Conservation (phyloP, 768 basidiomycete genomes). For the Dentipellis sp. region DNA sequence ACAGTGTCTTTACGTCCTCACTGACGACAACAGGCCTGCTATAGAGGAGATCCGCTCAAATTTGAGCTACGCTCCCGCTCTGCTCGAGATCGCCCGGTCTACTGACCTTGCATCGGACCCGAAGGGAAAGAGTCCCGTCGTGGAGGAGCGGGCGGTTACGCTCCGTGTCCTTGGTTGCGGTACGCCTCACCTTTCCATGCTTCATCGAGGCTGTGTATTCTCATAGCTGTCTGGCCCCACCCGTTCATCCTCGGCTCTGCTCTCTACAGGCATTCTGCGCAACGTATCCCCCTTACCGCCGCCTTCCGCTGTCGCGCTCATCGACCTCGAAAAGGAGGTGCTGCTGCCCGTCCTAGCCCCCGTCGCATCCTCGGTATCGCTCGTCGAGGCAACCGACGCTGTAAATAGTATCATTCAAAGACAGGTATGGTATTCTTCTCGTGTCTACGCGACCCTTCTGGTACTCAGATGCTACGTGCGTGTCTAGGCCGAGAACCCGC, state of each 20-base stretch:
- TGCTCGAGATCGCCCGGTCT: constrained; percentile 51
- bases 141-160: constrained; percentile 39
- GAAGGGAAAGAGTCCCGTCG: constrained; percentile 32
- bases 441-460: neutral
- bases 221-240: neutral
- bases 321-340: constrained; percentile 66
- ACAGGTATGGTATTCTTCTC: constrained; percentile 31
- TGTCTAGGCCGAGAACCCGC: constrained; percentile 45
- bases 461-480: neutral
- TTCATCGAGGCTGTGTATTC: neutral
- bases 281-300: constrained; percentile 72
- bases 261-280: constrained; percentile 52
- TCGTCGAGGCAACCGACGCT: constrained; percentile 36
- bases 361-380: constrained; percentile 49
- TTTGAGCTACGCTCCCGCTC: constrained; percentile 50
- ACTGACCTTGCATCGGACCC: constrained; percentile 19
- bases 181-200: constrained; percentile 21
- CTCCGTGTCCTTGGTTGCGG: constrained; percentile 68
- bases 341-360: constrained; percentile 64
- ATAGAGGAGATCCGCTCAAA: constrained; percentile 56
- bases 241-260: neutral
- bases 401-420: constrained; percentile 43
- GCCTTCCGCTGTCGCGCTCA: constrained; percentile 47
- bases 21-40: constrained; percentile 80
- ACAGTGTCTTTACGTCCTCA: constrained; percentile 87